Evolutionary conservation across 495 filamentous ascomycete species (phyloP).

Genomic region (Penicillium argentinense): DNA sequence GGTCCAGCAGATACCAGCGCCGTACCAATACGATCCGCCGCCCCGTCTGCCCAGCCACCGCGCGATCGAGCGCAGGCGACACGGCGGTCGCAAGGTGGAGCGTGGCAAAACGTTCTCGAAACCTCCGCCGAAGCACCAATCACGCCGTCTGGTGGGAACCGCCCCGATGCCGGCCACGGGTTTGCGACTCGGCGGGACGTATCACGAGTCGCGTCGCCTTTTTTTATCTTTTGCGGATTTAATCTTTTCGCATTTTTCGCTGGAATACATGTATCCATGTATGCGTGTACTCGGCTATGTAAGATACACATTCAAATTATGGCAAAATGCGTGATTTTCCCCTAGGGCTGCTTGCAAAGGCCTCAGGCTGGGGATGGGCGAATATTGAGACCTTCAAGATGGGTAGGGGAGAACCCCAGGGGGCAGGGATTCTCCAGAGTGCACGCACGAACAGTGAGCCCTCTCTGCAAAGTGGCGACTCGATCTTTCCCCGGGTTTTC

Average conservation of each 20-base stretch:
- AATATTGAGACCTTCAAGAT: too few species aligned
- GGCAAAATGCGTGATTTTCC: neutral
- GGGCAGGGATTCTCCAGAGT: constrained; percentile 22
- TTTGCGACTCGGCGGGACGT: constrained; percentile 5
- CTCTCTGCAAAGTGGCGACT: constrained; percentile 18
- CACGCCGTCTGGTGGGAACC: constrained; percentile 8
- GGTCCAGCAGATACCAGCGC: constrained; percentile 1
- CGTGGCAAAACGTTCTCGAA: constrained; percentile 43
- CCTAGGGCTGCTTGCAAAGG: too few species aligned
- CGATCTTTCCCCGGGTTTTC: constrained; percentile 22
- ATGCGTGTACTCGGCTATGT: constrained; percentile 10
- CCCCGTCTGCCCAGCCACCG: constrained; percentile 15
- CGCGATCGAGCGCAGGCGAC: too few species aligned
- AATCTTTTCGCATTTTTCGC: too few species aligned
- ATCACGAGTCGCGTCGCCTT: constrained; percentile 10
- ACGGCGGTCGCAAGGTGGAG: too few species aligned
- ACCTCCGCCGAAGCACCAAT: constrained; percentile 17
- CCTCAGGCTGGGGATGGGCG: too few species aligned
- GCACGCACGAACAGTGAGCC: neutral
- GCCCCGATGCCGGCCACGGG: constrained; percentile 38
- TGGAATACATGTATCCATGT: too few species aligned
- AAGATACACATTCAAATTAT: constrained; percentile 4
- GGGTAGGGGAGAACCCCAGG: too few species aligned
- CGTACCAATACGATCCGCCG: constrained; percentile 12
- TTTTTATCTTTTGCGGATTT: constrained; percentile 13